phyloP scores from a whole-genome alignment of 495 filamentous ascomycete species.

The Penicillium tannophilum region DNA sequence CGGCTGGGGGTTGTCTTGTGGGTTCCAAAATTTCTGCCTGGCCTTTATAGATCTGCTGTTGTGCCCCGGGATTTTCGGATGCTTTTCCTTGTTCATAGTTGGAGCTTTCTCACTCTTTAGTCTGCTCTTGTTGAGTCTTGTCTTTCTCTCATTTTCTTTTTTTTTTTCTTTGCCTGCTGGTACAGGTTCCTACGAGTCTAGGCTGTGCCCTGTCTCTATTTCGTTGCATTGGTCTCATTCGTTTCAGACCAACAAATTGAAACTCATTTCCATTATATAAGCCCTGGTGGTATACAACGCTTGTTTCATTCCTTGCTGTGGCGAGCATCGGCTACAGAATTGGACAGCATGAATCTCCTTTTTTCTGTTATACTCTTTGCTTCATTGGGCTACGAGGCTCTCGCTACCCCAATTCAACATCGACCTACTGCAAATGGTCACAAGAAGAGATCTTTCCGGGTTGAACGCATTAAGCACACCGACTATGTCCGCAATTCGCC shows the following conservation, averaged over 20 bases:
- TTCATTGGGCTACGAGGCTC: conserved; percentile 41
- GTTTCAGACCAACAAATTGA: neutral
- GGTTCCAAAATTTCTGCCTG: neutral
- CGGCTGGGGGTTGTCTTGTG: neutral
- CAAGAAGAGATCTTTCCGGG: conserved; percentile 55
- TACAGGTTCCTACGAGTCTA: conserved; percentile 16
- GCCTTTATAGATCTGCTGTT: conserved; percentile 23
- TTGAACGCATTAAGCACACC: conserved; percentile 58
- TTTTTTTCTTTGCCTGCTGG: conserved; percentile 14
- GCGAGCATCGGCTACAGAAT: neutral
- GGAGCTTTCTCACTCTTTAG: conserved; percentile 7
- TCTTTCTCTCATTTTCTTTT: conserved; percentile 25
- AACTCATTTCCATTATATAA: neutral
- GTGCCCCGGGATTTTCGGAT: conserved; percentile 13
- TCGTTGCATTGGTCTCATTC: conserved; percentile 3
- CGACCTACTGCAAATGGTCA: conserved; percentile 15
- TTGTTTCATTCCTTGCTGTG: neutral
- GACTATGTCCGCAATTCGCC: conserved; percentile 57
- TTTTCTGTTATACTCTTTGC: conserved; percentile 33
- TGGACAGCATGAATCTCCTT: conserved; percentile 32
- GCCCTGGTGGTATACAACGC: neutral
- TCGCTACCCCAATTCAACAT: conserved; percentile 25
- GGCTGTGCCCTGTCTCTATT: conserved; percentile 1
- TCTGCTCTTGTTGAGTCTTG: conserved; percentile 12
- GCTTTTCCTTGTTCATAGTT: conserved; percentile 22